Conservation (phyloP, 352 stramenopile species). For the Pythium chondricola region DNA sequence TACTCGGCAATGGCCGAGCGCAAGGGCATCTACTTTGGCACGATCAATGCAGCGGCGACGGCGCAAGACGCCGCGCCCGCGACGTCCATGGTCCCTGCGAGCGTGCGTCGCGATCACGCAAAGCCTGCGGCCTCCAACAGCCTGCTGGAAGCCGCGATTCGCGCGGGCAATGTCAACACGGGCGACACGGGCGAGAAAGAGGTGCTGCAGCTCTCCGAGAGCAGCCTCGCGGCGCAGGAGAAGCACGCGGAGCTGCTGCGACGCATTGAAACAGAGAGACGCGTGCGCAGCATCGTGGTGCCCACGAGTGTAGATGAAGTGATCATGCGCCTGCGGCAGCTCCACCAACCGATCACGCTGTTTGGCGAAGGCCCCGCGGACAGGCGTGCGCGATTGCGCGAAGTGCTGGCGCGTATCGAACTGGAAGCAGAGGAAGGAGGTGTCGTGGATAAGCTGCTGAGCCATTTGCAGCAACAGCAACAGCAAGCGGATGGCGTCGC, state of each 20-base stretch:
- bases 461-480: constrained; percentile 18
- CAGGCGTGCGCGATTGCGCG: constrained; percentile 90
- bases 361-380: constrained; percentile 95
- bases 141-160: constrained; percentile 63
- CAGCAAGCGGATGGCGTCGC: constrained; percentile 34
- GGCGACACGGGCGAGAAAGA: constrained; percentile 71
- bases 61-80: background rate
- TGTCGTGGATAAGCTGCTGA: constrained; percentile 51
- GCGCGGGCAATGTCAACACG: constrained; percentile 79
- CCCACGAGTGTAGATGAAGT: constrained; percentile 92
- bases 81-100: constrained; percentile 38
- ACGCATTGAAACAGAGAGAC: constrained; percentile 89
- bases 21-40: constrained; percentile 79
- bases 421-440: constrained; percentile 64
- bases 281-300: constrained; percentile 87
- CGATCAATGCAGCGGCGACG: constrained; percentile 32
- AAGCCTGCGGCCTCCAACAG: constrained; percentile 13
- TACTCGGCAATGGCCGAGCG: constrained; percentile 47
- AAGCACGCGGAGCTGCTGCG: constrained; percentile 84
- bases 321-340: constrained; percentile 78
- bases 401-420: constrained; percentile 81
- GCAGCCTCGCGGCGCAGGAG: constrained; percentile 74
- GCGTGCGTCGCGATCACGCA: constrained; percentile 20
- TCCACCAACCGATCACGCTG: constrained; percentile 91
- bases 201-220: constrained; percentile 80